Evolutionary conservation across 2,329 filamentous ascomycete species (phyloP).

Genomic region (Herpotrichia juniperi): DNA sequence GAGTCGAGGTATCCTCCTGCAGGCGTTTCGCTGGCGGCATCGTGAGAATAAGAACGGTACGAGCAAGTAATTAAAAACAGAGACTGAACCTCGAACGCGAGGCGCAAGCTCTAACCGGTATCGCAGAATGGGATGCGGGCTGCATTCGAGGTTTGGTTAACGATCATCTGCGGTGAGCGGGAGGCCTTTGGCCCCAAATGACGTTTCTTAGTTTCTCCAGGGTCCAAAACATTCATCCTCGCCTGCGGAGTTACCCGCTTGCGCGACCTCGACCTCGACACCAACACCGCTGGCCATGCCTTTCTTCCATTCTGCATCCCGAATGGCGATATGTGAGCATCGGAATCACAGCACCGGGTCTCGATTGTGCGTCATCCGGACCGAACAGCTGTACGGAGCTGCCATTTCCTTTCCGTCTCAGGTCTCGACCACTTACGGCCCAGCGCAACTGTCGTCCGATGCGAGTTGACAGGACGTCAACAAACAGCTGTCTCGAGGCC

Average conservation of each 20-base stretch:
- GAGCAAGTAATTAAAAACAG: conserved; percentile 7
- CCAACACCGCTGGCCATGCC: background rate
- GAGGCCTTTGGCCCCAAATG: background rate
- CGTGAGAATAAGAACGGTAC: conserved; percentile 7
- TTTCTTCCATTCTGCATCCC: no score
- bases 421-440: background rate
- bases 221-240: background rate
- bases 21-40: conserved; percentile 48
- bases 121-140: conserved; percentile 10
- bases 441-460: background rate
- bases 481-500: background rate
- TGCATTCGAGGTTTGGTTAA: conserved; percentile 19
- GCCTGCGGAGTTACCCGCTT: no score
- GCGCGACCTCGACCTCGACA: background rate
- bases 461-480: background rate
- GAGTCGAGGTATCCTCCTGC: conserved; percentile 47
- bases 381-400: no score
- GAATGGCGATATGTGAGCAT: no score
- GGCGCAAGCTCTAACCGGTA: conserved; percentile 18
- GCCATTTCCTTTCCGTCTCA: background rate
- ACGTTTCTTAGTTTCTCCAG: background rate
- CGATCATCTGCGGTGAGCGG: conserved; percentile 15
- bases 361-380: no score
- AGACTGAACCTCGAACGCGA: conserved; percentile 7
- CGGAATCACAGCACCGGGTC: no score